Evolutionary conservation across 2,329 filamentous ascomycete genomes (phyloP).

Genomic region (Penicillium sp.): DNA sequence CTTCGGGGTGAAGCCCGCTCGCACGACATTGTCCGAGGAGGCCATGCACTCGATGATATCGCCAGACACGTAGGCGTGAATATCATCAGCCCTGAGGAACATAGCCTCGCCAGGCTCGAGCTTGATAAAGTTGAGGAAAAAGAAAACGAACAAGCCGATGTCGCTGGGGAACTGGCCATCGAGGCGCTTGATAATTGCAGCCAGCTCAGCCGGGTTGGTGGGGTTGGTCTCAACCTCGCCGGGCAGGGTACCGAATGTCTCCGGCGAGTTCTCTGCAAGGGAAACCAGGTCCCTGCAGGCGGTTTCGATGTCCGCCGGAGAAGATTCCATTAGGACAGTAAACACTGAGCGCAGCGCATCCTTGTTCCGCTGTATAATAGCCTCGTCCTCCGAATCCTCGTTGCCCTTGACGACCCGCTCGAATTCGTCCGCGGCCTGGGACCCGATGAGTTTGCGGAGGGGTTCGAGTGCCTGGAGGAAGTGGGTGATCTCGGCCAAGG

Average conservation of each 20-base stretch:
- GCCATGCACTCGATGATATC: slow-evolving; percentile 99
- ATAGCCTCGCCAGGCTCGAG: slow-evolving; percentile 86
- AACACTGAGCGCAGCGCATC: slow-evolving; percentile 71
- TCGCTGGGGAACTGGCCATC: slow-evolving; percentile 82
- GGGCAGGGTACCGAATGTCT: slow-evolving; percentile 62
- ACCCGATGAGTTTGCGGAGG: slow-evolving; percentile 62
- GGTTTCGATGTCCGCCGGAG: slow-evolving; percentile 59
- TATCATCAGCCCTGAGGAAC: slow-evolving; percentile 94
- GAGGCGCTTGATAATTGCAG: slow-evolving; percentile 70
- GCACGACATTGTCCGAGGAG: slow-evolving; percentile 95
- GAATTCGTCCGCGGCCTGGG: slow-evolving; percentile 47
- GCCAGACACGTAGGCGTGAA: slow-evolving; percentile 73
- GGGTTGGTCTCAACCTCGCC: slow-evolving; percentile 35
- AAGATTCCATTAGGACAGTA: slow-evolving; percentile 72
- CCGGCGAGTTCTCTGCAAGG: slow-evolving; percentile 63
- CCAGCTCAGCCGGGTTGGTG: slow-evolving; percentile 55
- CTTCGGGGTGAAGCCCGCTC: slow-evolving; percentile 94
- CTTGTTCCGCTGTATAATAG: slow-evolving; percentile 62
- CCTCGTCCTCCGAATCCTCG: slow-evolving; percentile 46
- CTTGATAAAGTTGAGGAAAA: slow-evolving; percentile 94
- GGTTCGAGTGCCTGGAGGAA: slow-evolving; percentile 67
- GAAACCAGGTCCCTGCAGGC: slow-evolving; percentile 66
- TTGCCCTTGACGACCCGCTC: slow-evolving; percentile 56
- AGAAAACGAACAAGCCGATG: slow-evolving; percentile 89
- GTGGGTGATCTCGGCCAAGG: slow-evolving; percentile 76